A percentile compares a stretch with the other conserved stretches of the same genome.
These are phyloP conservation scores for Coffea eugenioides DNA, from an alignment of 257 asterid species.

Conservation along the genomic window DNA sequence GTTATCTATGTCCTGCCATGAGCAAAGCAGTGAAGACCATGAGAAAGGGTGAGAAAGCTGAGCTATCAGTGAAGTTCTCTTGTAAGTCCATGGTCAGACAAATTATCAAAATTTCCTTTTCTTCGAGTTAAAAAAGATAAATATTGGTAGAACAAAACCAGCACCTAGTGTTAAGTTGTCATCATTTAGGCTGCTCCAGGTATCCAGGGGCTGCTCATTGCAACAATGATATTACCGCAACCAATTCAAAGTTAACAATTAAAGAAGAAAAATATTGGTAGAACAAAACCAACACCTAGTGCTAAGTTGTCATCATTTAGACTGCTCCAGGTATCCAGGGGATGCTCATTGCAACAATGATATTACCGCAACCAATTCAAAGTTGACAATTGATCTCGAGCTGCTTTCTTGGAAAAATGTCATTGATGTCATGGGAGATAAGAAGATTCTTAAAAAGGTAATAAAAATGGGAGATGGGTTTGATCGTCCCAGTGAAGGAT, in stretches of 20 bases:
- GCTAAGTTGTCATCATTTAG: slow-evolving; percentile 24
- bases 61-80: slow-evolving; percentile 50
- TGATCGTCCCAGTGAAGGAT: slow-evolving; percentile 57
- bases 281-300: background rate
- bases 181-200: slow-evolving; percentile 40
- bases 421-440: slow-evolving; percentile 49
- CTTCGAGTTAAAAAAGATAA: background rate
- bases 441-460: slow-evolving; percentile 45
- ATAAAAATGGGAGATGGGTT: slow-evolving; percentile 46
- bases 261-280: too few relatives aligned
- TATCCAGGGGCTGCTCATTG: slow-evolving; percentile 19
- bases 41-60: slow-evolving; percentile 67
- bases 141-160: background rate
- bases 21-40: slow-evolving; percentile 52
- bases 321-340: slow-evolving; percentile 33
- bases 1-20: slow-evolving; percentile 56
- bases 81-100: slow-evolving; percentile 34
- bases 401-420: slow-evolving; percentile 53
- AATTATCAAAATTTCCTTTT: background rate
- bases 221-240: slow-evolving; percentile 18
- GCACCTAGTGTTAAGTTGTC: background rate
- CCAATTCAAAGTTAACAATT: slow-evolving; percentile 39
- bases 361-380: slow-evolving; percentile 22
- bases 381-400: slow-evolving; percentile 47
- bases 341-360: slow-evolving; percentile 21